phyloP scores from a whole-genome alignment of 306 rosid genomes.

The Inga oerstediana region DNA sequence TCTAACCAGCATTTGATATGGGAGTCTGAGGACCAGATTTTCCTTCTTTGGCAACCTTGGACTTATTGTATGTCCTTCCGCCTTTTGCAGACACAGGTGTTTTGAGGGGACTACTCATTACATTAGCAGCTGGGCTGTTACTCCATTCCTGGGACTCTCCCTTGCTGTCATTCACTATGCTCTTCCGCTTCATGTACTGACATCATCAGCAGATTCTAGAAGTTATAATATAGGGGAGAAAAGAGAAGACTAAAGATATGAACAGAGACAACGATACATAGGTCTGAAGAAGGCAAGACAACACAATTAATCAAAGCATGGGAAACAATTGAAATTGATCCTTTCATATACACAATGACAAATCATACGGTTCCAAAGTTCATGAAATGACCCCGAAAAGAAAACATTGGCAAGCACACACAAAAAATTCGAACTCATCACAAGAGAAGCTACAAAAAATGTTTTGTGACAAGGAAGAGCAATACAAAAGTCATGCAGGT shows the following conservation, averaged over 20 bases:
- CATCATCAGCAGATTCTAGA: conserved; percentile 35
- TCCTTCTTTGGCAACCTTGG: conserved; percentile 70
- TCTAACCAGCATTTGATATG: conserved; percentile 70
- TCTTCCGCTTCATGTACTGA: conserved; percentile 76
- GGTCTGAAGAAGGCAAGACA: background rate
- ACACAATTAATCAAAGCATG: conserved; percentile 32
- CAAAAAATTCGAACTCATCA: conserved; percentile 12
- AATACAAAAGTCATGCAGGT: conserved; percentile 19
- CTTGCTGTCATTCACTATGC: conserved; percentile 45
- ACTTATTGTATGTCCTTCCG: conserved; percentile 62
- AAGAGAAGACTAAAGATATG: conserved; percentile 9
- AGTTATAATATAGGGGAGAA: conserved; percentile 3
- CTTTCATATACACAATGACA: background rate
- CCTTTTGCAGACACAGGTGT: conserved; percentile 89
- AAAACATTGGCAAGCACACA: background rate
- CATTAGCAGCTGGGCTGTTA: conserved; percentile 58
- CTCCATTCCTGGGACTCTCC: conserved; percentile 55
- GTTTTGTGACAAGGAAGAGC: background rate
- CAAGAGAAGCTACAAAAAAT: conserved; percentile 9
- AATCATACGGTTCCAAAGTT: background rate
- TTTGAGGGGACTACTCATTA: conserved; percentile 56
- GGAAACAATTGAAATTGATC: conserved; percentile 26
- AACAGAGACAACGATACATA: conserved; percentile 6
- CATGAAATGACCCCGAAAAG: background rate
- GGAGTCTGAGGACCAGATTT: conserved; percentile 84